Evolutionary conservation across 176 grass and related monocot genomes (phyloP).

Genomic region (Carex myosuroides): DNA sequence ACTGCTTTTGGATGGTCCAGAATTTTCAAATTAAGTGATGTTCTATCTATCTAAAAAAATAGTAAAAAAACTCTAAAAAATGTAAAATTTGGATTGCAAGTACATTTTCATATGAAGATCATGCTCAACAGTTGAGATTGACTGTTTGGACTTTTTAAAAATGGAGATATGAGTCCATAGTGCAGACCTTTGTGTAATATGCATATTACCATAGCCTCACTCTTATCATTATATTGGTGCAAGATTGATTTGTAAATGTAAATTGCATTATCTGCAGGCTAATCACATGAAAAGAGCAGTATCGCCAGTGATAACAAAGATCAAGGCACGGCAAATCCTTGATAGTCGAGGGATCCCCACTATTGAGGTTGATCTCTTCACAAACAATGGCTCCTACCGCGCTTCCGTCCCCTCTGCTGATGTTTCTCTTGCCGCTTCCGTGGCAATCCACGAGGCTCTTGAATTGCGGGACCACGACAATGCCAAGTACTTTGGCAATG

Average conservation of each 20-base stretch:
- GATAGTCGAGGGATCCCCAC: slow-evolving; percentile 72
- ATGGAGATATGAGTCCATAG: too few relatives aligned
- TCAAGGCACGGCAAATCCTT: slow-evolving; percentile 84
- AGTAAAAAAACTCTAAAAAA: too few relatives aligned
- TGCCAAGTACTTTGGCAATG: slow-evolving; percentile 64
- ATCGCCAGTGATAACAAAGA: slow-evolving; percentile 72
- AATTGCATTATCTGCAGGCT: slow-evolving; percentile 27
- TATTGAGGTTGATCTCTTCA: slow-evolving; percentile 84
- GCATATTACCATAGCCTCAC: too few relatives aligned
- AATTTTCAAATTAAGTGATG: too few relatives aligned
- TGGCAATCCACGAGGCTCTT: slow-evolving; percentile 40
- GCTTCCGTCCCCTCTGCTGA: slow-evolving; percentile 52
- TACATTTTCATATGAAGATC: too few relatives aligned
- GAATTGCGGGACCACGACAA: slow-evolving; percentile 53
- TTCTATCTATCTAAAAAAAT: too few relatives aligned
- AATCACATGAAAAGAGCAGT: slow-evolving; percentile 80
- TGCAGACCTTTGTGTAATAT: too few relatives aligned
- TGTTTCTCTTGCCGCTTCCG: slow-evolving; percentile 15
- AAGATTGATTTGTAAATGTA: background rate
- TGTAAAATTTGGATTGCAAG: too few relatives aligned
- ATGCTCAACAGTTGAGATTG: too few relatives aligned
- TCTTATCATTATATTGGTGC: background rate
- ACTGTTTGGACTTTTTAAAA: too few relatives aligned
- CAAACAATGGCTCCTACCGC: slow-evolving; percentile 90
- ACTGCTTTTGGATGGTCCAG: too few relatives aligned